Base-by-base conservation (phyloP, 441 rosid species). In the Gossypium schwendimanii region DNA sequence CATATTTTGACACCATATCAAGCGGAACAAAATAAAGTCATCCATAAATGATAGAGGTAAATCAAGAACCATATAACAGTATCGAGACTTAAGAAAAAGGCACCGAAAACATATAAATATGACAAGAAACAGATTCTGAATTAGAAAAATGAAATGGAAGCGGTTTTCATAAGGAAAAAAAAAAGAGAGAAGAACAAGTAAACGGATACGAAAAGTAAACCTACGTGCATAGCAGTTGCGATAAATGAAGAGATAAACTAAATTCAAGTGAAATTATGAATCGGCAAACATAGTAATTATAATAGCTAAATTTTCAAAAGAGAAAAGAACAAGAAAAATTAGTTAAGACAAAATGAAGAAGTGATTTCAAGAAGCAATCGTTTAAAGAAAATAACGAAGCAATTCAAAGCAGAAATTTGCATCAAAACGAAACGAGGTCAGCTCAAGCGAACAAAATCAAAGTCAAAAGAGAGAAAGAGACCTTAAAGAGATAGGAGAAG, bases 401-500 rank as follows among this genome's bases (percentile, higher is more conserved):
- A 59, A 26, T 26, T 28, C 41, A 15, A 61, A 31, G 66, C 18
- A 44, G 36, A 4, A 60, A 69, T 33, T 24, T 36, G 44, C 3
- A 68, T 20, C 26, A 20, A 24, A 52, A 18, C 23, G 7, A 28
- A 39, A 26, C 9, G 4, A 26, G 44, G 11, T 69, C 26, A 69
- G 62, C 61, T 28, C 11, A 24, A 52, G 26, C 59, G 26, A 57
- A 15, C 33, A 28, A 71, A 75, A 57, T 23, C 41, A 15, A 55
- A 70, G 39, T 9, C 54, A 21, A 69, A 36, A 9, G 8, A 52
- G 39, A 65, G 75, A 24, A 57, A 41, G 57, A 55, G 64, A 91
- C 98, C 93, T 91, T 91, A 90, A 90, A 89, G 81, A 92, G 78
- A 80, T 79, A 94, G 74, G 90, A 74, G 86, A 90, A 94, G 77